Evolutionary conservation across 2,329 filamentous ascomycete species (phyloP).

Genomic region (Colletotrichum noveboracense): DNA sequence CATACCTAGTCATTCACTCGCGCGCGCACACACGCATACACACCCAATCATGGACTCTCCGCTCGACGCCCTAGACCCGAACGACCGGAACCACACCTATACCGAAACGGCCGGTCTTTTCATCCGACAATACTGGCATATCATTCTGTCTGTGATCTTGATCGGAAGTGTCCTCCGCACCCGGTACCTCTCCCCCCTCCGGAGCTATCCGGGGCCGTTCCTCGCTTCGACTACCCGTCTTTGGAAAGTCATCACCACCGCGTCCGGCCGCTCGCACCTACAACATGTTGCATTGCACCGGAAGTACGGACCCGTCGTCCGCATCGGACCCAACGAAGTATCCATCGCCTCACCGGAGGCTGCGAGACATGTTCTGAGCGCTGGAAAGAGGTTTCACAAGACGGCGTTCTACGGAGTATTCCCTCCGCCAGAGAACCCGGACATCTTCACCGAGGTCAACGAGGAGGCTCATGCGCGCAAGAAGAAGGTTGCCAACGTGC

Average conservation of each 20-base stretch:
- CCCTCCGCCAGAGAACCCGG: slow-evolving; percentile 60
- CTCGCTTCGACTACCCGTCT: slow-evolving; percentile 59
- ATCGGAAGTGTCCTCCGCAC: slow-evolving; percentile 48
- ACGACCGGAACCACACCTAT: not conserved
- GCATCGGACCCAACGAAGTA: slow-evolving; percentile 32
- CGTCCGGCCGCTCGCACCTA: slow-evolving; percentile 43
- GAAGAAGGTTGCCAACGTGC: slow-evolving; percentile 57
- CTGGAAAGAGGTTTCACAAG: slow-evolving; percentile 58
- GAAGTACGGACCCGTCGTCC: slow-evolving; percentile 36
- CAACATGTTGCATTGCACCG: slow-evolving; percentile 46
- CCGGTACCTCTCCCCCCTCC: slow-evolving; percentile 61
- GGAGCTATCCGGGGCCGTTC: slow-evolving; percentile 75
- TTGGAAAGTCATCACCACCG: slow-evolving; percentile 46
- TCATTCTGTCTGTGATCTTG: slow-evolving; percentile 35
- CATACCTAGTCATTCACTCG: not conserved
- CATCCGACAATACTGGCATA: slow-evolving; percentile 43
- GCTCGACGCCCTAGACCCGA: not conserved
- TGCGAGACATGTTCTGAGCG: slow-evolving; percentile 45
- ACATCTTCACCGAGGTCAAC: slow-evolving; percentile 62
- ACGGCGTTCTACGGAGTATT: slow-evolving; percentile 60
- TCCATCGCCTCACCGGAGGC: slow-evolving; percentile 42
- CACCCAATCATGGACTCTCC: not conserved
- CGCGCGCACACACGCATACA: not conserved
- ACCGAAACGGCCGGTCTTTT: not conserved
- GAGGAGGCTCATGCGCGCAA: slow-evolving; percentile 60